phyloP scores from a whole-genome alignment of 768 basidiomycete species.

The Trametes meyenii region DNA sequence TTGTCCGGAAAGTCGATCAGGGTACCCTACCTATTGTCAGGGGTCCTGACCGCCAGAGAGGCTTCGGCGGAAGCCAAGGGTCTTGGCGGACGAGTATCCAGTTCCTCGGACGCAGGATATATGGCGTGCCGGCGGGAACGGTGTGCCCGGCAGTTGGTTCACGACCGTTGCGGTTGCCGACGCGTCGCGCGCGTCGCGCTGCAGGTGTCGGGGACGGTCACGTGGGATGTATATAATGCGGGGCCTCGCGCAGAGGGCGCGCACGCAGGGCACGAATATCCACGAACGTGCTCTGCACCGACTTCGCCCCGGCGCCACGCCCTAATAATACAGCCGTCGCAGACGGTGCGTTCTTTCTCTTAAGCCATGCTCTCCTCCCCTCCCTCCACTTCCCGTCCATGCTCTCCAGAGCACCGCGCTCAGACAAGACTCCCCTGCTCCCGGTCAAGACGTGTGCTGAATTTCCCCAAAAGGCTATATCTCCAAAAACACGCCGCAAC shows the following conservation, averaged over 20 bases:
- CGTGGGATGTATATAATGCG: background rate
- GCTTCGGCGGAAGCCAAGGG: no score
- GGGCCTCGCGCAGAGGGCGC: background rate
- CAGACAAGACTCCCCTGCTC: background rate
- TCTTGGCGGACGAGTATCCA: no score
- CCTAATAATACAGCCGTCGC: background rate
- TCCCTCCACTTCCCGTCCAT: background rate
- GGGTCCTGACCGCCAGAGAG: no score
- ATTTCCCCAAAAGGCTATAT: background rate
- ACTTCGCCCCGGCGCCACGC: background rate
- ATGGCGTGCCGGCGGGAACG: no score
- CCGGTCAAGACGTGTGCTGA: background rate
- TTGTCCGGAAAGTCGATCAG: no score
- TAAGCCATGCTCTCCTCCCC: background rate
- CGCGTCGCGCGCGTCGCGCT: background rate
- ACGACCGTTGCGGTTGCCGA: constrained; percentile 2
- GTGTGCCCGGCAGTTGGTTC: background rate
- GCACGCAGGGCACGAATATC: no score
- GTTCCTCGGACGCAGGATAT: no score
- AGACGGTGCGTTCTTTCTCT: background rate
- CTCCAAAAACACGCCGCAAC: background rate
- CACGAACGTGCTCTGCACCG: constrained; percentile 4
- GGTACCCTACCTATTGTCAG: no score
- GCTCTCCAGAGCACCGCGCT: background rate
- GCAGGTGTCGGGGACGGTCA: background rate